Percentiles rank a stretch among this genome's conserved stretches.
phyloP scores from a whole-genome alignment of 2,329 filamentous ascomycete species.

The Hypoxylon sp. region DNA sequence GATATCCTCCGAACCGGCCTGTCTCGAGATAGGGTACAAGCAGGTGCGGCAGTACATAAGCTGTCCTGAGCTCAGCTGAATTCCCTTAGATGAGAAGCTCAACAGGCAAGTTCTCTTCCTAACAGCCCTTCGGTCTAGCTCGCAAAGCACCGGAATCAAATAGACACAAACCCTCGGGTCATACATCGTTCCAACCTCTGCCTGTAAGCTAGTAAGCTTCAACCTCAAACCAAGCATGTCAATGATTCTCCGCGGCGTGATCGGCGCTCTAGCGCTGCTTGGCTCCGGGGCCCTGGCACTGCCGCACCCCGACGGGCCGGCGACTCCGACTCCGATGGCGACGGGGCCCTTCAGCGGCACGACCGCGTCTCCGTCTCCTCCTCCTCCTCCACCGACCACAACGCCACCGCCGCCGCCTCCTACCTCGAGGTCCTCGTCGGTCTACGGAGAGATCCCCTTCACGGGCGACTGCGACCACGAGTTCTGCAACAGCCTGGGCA shows the following conservation, averaged over 20 bases:
- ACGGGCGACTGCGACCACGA: conserved; percentile 37
- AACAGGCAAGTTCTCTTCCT: neutral
- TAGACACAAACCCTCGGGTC: neutral
- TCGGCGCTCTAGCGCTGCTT: neutral
- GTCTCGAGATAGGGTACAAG: neutral
- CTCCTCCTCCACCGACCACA: neutral
- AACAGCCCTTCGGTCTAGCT: neutral
- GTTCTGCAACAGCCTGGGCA: conserved; percentile 38
- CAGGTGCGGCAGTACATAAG: neutral
- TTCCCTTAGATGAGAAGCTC: neutral
- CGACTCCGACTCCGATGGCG: neutral
- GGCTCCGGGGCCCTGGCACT: neutral
- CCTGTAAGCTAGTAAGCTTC: neutral
- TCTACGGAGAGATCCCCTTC: neutral
- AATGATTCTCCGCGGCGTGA: neutral
- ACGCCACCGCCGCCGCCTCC: neutral
- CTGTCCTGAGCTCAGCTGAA: neutral
- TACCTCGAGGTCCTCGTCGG: neutral
- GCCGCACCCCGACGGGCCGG: neutral
- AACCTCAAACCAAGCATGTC: neutral
- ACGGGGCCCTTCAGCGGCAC: too few relatives aligned
- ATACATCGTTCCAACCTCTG: neutral
- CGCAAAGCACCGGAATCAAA: neutral
- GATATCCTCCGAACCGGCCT: neutral
- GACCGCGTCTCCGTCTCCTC: neutral